Percentiles rank a stretch among this genome's conserved stretches.
These are phyloP conservation scores for Orbilia quercus DNA, from an alignment of 2,329 filamentous ascomycete species.

Conservation along the genomic window DNA sequence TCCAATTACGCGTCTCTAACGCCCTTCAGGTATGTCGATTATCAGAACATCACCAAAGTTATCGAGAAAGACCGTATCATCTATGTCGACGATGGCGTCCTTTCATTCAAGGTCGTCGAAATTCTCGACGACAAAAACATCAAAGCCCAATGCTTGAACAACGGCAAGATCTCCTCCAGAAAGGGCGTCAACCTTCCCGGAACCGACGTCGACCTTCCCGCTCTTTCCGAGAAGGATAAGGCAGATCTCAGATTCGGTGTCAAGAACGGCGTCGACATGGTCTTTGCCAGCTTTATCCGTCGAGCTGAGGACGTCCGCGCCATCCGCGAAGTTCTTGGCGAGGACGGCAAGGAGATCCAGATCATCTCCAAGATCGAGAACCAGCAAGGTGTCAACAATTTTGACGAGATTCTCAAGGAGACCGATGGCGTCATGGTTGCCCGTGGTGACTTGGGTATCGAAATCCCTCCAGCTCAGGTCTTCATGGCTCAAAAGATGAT, in stretches of 20 bases:
- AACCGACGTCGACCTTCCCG: slow-evolving; percentile 97
- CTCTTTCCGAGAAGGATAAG: slow-evolving; percentile 98
- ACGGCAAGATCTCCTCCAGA: slow-evolving; percentile 97
- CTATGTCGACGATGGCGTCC: slow-evolving; percentile 98
- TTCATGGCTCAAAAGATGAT: slow-evolving; percentile 99
- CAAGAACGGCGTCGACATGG: slow-evolving; percentile 98
- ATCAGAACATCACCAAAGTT: slow-evolving; percentile 99
- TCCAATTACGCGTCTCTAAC: slow-evolving; percentile 3
- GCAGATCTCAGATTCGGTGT: slow-evolving; percentile 92
- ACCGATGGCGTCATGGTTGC: slow-evolving; percentile 99
- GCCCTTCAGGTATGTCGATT: slow-evolving; percentile 83
- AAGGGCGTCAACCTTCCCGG: slow-evolving; percentile 99
- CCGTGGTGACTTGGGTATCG: slow-evolving; percentile 97
- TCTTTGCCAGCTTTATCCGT: slow-evolving; percentile 98
- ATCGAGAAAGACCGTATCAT: slow-evolving; percentile 90
- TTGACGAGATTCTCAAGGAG: slow-evolving; percentile 92
- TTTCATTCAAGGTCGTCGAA: slow-evolving; percentile 92
- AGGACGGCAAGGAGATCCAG: slow-evolving; percentile 94
- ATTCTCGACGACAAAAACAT: slow-evolving; percentile 90
- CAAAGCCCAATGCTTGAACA: slow-evolving; percentile 89
- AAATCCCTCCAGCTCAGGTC: slow-evolving; percentile 97
- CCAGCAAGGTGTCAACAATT: slow-evolving; percentile 99
- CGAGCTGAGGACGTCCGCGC: slow-evolving; percentile 90
- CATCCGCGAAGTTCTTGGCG: slow-evolving; percentile 90
- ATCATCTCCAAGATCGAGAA: slow-evolving; percentile 99